Evolutionary conservation across 768 basidiomycete species (phyloP), one percentile per base, ranked within the genome.

Genomic region (Pleurotus sapidus): DNA sequence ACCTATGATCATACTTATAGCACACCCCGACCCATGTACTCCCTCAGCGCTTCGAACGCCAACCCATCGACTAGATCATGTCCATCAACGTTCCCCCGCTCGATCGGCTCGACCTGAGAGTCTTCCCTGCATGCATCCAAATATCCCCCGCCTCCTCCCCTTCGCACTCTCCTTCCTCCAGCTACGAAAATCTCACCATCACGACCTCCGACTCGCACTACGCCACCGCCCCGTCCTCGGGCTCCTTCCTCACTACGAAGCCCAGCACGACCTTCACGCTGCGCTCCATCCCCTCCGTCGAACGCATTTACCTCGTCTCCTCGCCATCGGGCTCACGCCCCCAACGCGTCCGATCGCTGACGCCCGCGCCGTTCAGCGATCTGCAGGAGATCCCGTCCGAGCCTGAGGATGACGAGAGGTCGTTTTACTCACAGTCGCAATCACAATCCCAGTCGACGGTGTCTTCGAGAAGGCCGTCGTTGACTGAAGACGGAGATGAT

Each of bases 331-430:
- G 20, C 42, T 45, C 42, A 9, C 51, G 51, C 23, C 51, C 51
- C 0, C 51, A 54, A 1, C 38, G 34, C n/a, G 51, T 54, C 1
- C 37, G 34, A 12, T 40, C 51, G 23, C 51, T 39, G 0, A 54
- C 51, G 3, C 51, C 51, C 8, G 51, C 51, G 24, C 51, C 51
- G 34, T 54, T 54, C 14, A 54, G 51, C n/a, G 51, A 54, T 54
- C 17, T 54, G 39, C 51, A 54, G 39, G 51, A 54, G 23, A 54
- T 54, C 2, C 51, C 51, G 11, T 38, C 20, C 4, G 51, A 54
- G 15, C n/a, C 42, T 45, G 30, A 34, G 30, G 30, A 34, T 3
- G 49, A 50, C 38, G 51, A 42, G 15, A n/a, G 39, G 39, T 54
- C 51, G 15, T 54, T 42, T 18, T 54, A 54, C 18, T 45, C 42